A percentile compares a stretch with the other conserved stretches of the same genome.
Conservation (phyloP, 257 asterid genomes). For the Solanum paucissectum region DNA sequence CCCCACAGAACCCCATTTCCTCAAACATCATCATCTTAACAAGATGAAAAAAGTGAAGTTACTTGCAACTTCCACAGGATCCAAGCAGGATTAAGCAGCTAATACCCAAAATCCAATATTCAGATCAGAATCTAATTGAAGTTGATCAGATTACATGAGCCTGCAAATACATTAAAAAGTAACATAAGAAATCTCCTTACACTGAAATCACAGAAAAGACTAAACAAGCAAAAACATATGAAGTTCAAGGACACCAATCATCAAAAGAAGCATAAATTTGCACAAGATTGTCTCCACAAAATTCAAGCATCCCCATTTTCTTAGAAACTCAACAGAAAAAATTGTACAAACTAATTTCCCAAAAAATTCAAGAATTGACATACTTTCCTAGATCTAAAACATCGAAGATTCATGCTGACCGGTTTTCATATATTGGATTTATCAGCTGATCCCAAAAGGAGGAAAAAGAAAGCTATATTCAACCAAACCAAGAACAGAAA, state of each 20-base stretch:
- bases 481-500: not conserved
- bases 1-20: slow-evolving; percentile 62
- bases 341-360: not conserved
- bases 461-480: not conserved
- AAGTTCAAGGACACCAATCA: slow-evolving; percentile 8
- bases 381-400: slow-evolving; percentile 13
- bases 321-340: slow-evolving; percentile 4
- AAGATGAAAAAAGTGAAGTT: not conserved
- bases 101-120: not conserved
- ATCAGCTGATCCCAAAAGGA: not conserved
- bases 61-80: not conserved
- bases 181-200: not conserved
- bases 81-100: not conserved
- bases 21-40: slow-evolving; percentile 68
- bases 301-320: not conserved
- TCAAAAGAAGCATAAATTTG: not conserved
- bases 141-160: not conserved
- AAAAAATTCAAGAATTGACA: not conserved
- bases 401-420: not conserved
- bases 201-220: not conserved
- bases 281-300: not conserved
- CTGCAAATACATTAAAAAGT: slow-evolving; percentile 14
- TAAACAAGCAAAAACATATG: slow-evolving; percentile 13
- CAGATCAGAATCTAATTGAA: not conserved
- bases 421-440: not conserved